Percentiles rank a stretch among this genome's conserved stretches.
Evolutionary conservation across 192 early-diverging fungal species (phyloP).

Genomic region (Coemansia sp.): DNA sequence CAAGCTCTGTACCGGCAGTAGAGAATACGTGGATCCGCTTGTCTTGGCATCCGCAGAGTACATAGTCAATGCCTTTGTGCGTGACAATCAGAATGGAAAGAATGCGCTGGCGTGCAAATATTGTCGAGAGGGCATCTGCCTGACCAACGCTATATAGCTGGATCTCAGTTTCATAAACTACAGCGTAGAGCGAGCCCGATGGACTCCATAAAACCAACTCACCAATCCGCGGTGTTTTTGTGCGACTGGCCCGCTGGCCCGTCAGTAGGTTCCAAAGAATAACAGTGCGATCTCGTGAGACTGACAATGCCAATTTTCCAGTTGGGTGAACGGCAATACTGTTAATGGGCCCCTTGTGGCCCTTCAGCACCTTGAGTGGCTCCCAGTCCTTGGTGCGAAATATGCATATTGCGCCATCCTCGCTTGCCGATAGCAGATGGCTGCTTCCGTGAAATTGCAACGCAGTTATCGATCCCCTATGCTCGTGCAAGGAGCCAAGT

Average conservation of each 20-base stretch:
- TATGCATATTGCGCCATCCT: conserved; percentile 85
- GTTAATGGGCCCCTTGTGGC: conserved; percentile 70
- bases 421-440: conserved; percentile 86
- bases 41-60: conserved; percentile 53
- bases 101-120: conserved; percentile 46
- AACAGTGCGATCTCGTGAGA: conserved; percentile 68
- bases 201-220: conserved; percentile 45
- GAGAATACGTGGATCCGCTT: conserved; percentile 43
- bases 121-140: conserved; percentile 31
- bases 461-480: conserved; percentile 86
- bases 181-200: conserved; percentile 31
- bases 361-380: conserved; percentile 81
- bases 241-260: conserved; percentile 65
- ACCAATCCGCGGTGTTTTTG: conserved; percentile 28
- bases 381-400: conserved; percentile 98
- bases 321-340: conserved; percentile 90
- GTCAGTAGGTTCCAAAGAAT: conserved; percentile 77
- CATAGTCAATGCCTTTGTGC: conserved; percentile 21
- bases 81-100: conserved; percentile 24
- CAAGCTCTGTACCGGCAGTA: conserved; percentile 35
- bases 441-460: conserved; percentile 79
- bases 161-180: conserved; percentile 46
- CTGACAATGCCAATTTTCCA: conserved; percentile 89
- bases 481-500: conserved; percentile 87
- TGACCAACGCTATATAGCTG: conserved; percentile 45